Evolutionary conservation across 1,284 basidiomycete genomes (phyloP).

Genomic region (Amylostereum areolatum): DNA sequence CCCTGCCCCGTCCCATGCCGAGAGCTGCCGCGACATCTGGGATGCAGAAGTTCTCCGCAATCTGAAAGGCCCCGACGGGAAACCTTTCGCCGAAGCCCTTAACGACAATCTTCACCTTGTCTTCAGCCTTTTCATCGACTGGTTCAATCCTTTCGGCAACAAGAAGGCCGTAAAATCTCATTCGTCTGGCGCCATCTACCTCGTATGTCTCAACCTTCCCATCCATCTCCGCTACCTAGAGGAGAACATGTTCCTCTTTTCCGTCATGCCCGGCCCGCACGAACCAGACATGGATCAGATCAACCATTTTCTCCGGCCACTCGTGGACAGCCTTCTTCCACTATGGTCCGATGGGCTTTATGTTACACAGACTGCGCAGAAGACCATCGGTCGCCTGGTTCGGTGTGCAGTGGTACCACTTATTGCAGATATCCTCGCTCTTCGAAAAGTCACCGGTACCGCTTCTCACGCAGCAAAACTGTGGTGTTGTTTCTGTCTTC

Average conservation of each 20-base stretch:
- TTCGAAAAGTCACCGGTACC: slow-evolving; percentile 20
- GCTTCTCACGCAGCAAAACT: not conserved
- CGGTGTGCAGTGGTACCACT: slow-evolving; percentile 18
- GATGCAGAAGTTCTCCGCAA: too few species aligned
- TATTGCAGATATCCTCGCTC: slow-evolving; percentile 23
- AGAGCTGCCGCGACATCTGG: too few species aligned
- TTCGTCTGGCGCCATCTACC: slow-evolving; percentile 26
- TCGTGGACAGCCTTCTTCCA: slow-evolving; percentile 16
- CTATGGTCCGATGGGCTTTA: slow-evolving; percentile 24
- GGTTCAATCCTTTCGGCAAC: slow-evolving; percentile 34
- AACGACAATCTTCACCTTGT: slow-evolving; percentile 10
- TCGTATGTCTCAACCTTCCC: slow-evolving; percentile 26
- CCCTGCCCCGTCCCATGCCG: too few species aligned
- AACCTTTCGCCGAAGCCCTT: too few species aligned
- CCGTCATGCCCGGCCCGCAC: slow-evolving; percentile 19
- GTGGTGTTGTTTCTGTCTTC: slow-evolving; percentile 12
- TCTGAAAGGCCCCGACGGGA: too few species aligned
- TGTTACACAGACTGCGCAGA: slow-evolving; percentile 17
- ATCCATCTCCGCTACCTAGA: slow-evolving; percentile 17
- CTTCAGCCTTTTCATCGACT: slow-evolving; percentile 28
- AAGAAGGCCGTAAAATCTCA: slow-evolving; percentile 12
- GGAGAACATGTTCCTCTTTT: slow-evolving; percentile 21
- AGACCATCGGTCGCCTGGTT: slow-evolving; percentile 12
- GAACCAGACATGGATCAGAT: slow-evolving; percentile 8
- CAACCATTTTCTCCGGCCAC: slow-evolving; percentile 4